Conservation (phyloP, 148 eudicot genomes). For the Chenopodium berlandieri region DNA sequence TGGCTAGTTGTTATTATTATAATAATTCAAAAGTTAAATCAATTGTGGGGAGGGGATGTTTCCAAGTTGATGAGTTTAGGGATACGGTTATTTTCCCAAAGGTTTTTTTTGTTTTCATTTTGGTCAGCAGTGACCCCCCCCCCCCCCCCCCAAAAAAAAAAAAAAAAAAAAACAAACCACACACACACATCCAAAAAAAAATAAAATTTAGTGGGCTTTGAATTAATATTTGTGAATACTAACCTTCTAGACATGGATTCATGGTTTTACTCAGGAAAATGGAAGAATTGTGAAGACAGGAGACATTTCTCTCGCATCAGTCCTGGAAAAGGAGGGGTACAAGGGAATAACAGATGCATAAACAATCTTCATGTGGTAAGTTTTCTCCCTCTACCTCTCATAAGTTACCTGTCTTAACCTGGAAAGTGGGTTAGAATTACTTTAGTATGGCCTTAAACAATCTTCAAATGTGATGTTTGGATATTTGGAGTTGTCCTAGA, state of each 20-base stretch:
- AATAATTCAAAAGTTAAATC: too few species aligned
- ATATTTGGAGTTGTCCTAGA: too few species aligned
- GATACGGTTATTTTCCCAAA: background rate
- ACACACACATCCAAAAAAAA: too few species aligned
- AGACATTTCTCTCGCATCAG: slow-evolving; percentile 74
- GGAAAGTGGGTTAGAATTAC: background rate
- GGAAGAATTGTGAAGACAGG: slow-evolving; percentile 91
- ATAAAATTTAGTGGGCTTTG: background rate
- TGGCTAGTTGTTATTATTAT: background rate
- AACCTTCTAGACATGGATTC: background rate
- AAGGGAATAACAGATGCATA: slow-evolving; percentile 54
- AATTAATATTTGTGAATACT: background rate
- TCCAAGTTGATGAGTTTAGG: background rate
- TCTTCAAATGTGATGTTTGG: too few species aligned
- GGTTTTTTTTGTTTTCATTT: background rate
- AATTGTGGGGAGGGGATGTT: too few species aligned
- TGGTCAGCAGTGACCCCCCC: background rate
- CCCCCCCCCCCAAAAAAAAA: background rate
- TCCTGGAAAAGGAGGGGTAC: slow-evolving; percentile 89
- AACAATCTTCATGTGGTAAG: slow-evolving; percentile 24
- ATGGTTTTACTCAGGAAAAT: slow-evolving; percentile 46
- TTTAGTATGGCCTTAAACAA: too few species aligned
- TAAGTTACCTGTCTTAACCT: background rate
- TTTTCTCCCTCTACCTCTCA: background rate
- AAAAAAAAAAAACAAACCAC: too few species aligned